Conservation (phyloP, 345 rosid genomes). For the Eucalyptus cloeziana region DNA sequence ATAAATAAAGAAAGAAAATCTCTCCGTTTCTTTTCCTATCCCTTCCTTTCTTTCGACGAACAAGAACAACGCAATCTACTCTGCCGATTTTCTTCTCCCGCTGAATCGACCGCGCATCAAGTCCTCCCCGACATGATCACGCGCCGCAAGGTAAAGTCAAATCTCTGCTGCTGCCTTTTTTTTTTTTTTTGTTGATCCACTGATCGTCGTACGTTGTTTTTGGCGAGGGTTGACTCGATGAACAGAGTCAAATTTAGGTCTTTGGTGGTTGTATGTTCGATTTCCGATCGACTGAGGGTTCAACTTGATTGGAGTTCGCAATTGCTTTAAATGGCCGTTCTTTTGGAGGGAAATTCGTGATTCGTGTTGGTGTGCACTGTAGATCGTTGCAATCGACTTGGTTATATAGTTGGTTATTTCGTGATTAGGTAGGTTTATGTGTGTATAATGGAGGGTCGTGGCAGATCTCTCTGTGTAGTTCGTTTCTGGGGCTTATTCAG, state of each 20-base stretch:
- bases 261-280: background rate
- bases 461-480: background rate
- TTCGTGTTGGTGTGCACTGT: background rate
- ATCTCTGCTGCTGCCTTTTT: background rate
- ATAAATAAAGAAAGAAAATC: background rate
- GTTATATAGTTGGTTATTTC: background rate
- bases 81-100: background rate
- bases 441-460: background rate
- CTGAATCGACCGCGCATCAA: background rate
- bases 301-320: background rate
- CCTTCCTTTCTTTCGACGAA: background rate
- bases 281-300: background rate
- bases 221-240: background rate
- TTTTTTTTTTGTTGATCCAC: background rate
- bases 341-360: background rate
- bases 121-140: background rate
- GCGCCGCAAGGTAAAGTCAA: background rate
- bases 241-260: background rate
- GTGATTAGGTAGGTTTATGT: background rate
- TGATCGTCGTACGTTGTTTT: background rate
- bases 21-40: background rate
- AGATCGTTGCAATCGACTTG: background rate
- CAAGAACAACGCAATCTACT: background rate
- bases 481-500: background rate
- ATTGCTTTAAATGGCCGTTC: background rate